phyloP scores from a whole-genome alignment of 164 flowering plant species.

The Brasenia schreberi region DNA sequence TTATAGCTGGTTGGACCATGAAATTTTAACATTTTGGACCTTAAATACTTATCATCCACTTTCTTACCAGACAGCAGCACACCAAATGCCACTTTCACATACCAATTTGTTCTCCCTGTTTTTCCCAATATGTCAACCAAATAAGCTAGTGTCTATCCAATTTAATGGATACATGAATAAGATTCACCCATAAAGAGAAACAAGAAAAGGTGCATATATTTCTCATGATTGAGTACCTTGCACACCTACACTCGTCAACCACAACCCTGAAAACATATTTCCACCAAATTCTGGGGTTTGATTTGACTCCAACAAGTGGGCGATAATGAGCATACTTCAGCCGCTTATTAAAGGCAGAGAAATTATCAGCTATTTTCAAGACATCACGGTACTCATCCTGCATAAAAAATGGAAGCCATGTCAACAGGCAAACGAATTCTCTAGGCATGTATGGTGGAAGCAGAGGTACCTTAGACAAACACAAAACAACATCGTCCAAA shows the following conservation, averaged over 20 bases:
- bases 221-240: conserved; percentile 33
- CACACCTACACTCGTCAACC: conserved; percentile 72
- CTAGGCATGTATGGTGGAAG: not conserved
- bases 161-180: too few species aligned
- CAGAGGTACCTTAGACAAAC: conserved; percentile 66
- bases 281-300: conserved; percentile 86
- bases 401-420: conserved; percentile 4
- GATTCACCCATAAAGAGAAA: too few species aligned
- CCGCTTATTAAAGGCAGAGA: conserved; percentile 80
- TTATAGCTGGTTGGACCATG: too few species aligned
- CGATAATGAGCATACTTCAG: conserved; percentile 83
- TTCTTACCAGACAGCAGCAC: too few species aligned
- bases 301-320: conserved; percentile 62
- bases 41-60: too few species aligned
- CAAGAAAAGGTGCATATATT: too few species aligned
- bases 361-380: conserved; percentile 79
- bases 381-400: conserved; percentile 88
- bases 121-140: too few species aligned
- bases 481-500: conserved; percentile 93
- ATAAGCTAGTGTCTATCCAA: too few species aligned
- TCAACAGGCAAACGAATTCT: not conserved
- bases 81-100: too few species aligned
- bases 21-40: too few species aligned
- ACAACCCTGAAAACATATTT: conserved; percentile 69
- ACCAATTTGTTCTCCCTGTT: too few species aligned